Conservation (phyloP, 371 early-diverging fungal species). For the Lichtheimia ornata region DNA sequence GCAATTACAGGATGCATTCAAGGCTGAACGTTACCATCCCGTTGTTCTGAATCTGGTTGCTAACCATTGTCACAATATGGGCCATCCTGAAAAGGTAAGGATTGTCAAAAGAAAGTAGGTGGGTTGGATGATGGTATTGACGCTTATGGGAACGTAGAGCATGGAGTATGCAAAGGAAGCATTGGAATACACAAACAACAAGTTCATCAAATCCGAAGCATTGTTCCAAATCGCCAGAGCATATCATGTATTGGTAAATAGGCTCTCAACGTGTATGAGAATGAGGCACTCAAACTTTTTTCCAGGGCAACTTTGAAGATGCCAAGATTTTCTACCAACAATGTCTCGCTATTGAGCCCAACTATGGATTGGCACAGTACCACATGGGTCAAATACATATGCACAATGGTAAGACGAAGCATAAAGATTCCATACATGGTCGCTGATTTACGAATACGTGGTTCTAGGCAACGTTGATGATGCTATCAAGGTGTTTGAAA, state of each 20-base stretch:
- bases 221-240: slow-evolving; percentile 63
- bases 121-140: not conserved
- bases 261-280: not conserved
- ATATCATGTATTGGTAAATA: slow-evolving; percentile 50
- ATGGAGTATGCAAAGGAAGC: slow-evolving; percentile 50
- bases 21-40: slow-evolving; percentile 49
- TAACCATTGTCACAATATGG: slow-evolving; percentile 55
- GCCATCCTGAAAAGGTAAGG: slow-evolving; percentile 48
- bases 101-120: not conserved
- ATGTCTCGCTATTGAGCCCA: slow-evolving; percentile 67
- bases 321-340: slow-evolving; percentile 74
- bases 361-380: slow-evolving; percentile 72
- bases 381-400: slow-evolving; percentile 78
- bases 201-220: slow-evolving; percentile 60
- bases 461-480: slow-evolving; percentile 40
- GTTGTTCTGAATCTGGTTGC: slow-evolving; percentile 58
- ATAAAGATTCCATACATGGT: not conserved
- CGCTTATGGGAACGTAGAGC: slow-evolving; percentile 19
- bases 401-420: slow-evolving; percentile 29
- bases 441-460: slow-evolving; percentile 8
- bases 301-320: slow-evolving; percentile 59
- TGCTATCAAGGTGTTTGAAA: slow-evolving; percentile 77
- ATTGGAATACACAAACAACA: slow-evolving; percentile 28
- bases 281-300: too few species aligned
- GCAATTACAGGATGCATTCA: slow-evolving; percentile 55